Base-by-base conservation (phyloP, 2,329 filamentous ascomycete species). In the Pseudogymnoascus sp. region DNA sequence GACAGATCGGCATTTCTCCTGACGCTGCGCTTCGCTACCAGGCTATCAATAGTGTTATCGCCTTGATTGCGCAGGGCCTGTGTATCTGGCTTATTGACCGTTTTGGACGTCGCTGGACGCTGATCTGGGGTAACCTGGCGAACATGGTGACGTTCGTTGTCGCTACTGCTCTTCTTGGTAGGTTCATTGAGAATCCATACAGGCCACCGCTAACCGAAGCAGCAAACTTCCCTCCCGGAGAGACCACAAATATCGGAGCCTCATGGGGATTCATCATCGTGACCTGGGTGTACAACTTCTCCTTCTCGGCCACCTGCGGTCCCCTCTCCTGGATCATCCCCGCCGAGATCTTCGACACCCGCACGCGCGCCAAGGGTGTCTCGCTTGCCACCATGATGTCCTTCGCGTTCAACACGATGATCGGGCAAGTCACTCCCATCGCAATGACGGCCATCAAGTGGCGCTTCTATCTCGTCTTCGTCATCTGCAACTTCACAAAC, bases 281-380 rank as follows among this genome's bases (percentile, higher is more conserved):
- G 69, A 93, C 89, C 1, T 93, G 89, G 89, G 72, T 90, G 1
- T 93, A 90, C 80, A 92, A 93, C 76, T 89, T 91, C 77, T 87
- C 81, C 43, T 92, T 91, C 79, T 87, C 82, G 3, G 81, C 82
- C 35, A 88, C 87, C 2, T 89, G 87, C 64, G 89, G 89, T 22
- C 88, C 89, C 0, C 75, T 91, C 1, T 80, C 82, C 19, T 82
- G 75, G 81, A 82, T 83, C 67, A 85, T 87, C 65, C 84, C 84
- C 0, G 86, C 88, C 60, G 88, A 91, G 72, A 88, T 91, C 41
- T 92, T 92, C 75, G 89, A 92, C 74, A 92, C 87, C 2, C 84
- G 86, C 65, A 92, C 89, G 0, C 82, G 89, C 40, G 81, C 85
- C 61, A 90, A 90, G 77, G 89, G 88, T 68, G 89, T 92, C 1